These are phyloP conservation scores for Elsinoe necatrix DNA, from an alignment of 2,329 filamentous ascomycete species.

Conservation along the genomic window DNA sequence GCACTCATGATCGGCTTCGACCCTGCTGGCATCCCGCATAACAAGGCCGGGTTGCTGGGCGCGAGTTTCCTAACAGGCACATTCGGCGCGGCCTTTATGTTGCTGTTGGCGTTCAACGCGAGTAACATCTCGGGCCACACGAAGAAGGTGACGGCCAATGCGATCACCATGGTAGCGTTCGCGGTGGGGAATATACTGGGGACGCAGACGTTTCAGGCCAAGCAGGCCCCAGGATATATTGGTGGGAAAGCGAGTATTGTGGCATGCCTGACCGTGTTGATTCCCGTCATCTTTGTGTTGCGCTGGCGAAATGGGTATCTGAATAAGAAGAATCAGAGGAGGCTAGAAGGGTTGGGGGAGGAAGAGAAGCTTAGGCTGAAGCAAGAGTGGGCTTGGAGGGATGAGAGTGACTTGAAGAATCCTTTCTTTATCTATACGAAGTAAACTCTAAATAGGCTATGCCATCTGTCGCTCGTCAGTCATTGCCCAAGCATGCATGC, in stretches of 20 bases:
- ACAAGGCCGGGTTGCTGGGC: constrained; percentile 30
- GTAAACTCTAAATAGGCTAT: neutral
- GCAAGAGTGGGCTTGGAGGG: constrained; percentile 24
- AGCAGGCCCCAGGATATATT: constrained; percentile 34
- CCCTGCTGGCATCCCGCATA: constrained; percentile 24
- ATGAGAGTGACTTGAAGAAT: constrained; percentile 20
- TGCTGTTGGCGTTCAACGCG: constrained; percentile 38
- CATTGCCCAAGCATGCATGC: neutral
- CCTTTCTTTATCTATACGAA: constrained; percentile 21
- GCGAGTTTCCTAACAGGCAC: constrained; percentile 30
- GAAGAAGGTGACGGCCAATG: constrained; percentile 44
- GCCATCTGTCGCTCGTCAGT: neutral
- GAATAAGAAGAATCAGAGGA: constrained; percentile 23
- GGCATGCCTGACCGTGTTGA: constrained; percentile 22
- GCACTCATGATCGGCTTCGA: constrained; percentile 35
- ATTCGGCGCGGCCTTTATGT: constrained; percentile 32
- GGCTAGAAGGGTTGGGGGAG: constrained; percentile 24
- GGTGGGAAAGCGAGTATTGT: constrained; percentile 24
- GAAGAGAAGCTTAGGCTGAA: constrained; percentile 23
- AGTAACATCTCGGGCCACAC: constrained; percentile 42
- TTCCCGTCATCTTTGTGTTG: constrained; percentile 27
- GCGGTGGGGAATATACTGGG: constrained; percentile 39
- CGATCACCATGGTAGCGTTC: constrained; percentile 38
- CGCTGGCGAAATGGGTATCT: constrained; percentile 27
- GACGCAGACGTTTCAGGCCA: constrained; percentile 37